phyloP scores from a whole-genome alignment of 208 protist species.

The Leishmania tarentolae region DNA sequence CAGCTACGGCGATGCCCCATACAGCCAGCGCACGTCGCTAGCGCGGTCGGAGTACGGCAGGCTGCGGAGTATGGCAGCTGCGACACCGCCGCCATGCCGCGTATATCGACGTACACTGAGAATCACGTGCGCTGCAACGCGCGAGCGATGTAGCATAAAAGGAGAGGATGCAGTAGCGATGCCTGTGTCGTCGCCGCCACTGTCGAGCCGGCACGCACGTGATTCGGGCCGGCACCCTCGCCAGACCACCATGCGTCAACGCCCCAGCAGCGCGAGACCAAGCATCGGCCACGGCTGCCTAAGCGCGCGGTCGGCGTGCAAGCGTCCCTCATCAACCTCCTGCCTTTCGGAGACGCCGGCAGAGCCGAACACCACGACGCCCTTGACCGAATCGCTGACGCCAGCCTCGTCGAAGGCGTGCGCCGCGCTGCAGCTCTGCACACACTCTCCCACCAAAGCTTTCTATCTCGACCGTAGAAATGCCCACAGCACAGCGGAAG shows the following conservation, averaged over 20 bases:
- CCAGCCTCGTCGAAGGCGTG: slow-evolving; percentile 6
- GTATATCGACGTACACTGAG: slow-evolving; percentile 28
- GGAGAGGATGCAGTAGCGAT: background rate
- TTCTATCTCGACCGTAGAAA: background rate
- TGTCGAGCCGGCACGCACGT: background rate
- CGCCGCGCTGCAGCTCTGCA: slow-evolving; percentile 30
- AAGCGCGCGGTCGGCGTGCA: slow-evolving; percentile 1
- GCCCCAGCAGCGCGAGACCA: slow-evolving; percentile 1
- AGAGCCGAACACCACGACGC: background rate
- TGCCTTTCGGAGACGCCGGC: background rate
- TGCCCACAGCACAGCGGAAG: background rate
- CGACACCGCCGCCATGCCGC: background rate
- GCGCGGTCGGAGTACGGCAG: slow-evolving; percentile 1
- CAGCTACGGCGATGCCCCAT: slow-evolving; percentile 1
- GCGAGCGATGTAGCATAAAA: background rate
- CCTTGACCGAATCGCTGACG: background rate
- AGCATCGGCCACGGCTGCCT: background rate
- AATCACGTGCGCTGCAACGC: slow-evolving; percentile 9
- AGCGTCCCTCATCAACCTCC: background rate
- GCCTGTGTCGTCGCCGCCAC: background rate
- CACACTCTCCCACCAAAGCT: slow-evolving; percentile 15
- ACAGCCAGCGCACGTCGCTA: background rate
- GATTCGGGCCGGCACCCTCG: background rate
- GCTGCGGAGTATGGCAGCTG: background rate
- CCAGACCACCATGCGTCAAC: background rate